A percentile compares a stretch with the other conserved stretches of the same genome.
Evolutionary conservation across 805 yeast genomes (phyloP).

Genomic region (Saccharomycopsis babjevae): DNA sequence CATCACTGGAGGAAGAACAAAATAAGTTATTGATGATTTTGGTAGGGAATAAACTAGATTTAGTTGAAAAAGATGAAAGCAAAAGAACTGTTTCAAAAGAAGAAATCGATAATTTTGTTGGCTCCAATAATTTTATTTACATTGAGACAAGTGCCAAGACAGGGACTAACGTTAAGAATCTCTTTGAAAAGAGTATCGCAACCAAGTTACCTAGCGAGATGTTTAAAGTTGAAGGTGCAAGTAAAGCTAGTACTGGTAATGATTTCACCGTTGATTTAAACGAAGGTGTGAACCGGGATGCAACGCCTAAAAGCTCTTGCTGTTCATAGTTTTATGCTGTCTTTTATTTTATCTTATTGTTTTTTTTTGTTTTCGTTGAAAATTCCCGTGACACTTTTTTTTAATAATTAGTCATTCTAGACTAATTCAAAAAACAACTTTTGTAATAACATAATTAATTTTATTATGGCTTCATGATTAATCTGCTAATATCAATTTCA

Average conservation of each 20-base stretch:
- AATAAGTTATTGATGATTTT: constrained; percentile 58
- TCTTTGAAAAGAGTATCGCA: constrained; percentile 33
- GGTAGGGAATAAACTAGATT: constrained; percentile 80
- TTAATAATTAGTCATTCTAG: too few species aligned
- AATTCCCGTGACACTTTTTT: background rate
- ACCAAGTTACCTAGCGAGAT: constrained; percentile 11
- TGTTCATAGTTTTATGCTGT: background rate
- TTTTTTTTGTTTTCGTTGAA: background rate
- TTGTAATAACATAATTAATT: too few species aligned
- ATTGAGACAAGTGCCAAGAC: constrained; percentile 62
- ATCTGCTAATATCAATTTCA: too few species aligned
- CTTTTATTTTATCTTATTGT: too few species aligned
- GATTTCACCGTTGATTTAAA: constrained; percentile 10
- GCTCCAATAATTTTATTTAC: constrained; percentile 40
- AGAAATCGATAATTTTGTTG: constrained; percentile 33
- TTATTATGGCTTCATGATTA: too few species aligned
- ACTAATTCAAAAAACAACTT: too few species aligned
- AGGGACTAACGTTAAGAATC: constrained; percentile 47
- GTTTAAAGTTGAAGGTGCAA: constrained; percentile 13
- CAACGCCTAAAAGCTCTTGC: background rate
- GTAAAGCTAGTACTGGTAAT: background rate
- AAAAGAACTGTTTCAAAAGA: constrained; percentile 34
- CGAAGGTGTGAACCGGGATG: constrained; percentile 2
- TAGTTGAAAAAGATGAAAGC: constrained; percentile 26
- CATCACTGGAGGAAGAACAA: background rate